Conservation (phyloP, 208 protist genomes). For the Leishmania lainsoni region DNA sequence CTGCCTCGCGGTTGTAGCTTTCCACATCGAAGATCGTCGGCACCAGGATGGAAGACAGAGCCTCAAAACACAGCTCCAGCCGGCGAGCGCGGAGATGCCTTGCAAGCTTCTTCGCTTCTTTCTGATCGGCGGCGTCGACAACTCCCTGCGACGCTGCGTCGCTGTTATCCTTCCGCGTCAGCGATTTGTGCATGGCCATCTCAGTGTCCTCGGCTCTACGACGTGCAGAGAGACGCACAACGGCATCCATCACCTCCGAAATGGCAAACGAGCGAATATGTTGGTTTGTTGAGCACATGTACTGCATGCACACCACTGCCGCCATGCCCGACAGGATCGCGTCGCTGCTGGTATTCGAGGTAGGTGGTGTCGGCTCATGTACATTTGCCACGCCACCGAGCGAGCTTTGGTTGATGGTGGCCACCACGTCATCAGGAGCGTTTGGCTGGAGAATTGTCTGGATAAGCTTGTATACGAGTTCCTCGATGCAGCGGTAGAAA, state of each 20-base stretch:
- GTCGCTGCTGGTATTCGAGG: constrained; percentile 8
- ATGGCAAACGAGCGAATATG: constrained; percentile 67
- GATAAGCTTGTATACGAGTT: constrained; percentile 58
- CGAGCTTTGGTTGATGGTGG: background rate
- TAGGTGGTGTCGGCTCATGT: background rate
- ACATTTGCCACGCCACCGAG: background rate
- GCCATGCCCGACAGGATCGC: constrained; percentile 29
- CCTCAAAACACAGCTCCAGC: constrained; percentile 60
- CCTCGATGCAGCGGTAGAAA: constrained; percentile 63
- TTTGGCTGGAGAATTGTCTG: constrained; percentile 39
- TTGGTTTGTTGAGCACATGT: constrained; percentile 64
- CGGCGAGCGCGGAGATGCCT: constrained; percentile 26
- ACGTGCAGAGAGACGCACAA: constrained; percentile 44
- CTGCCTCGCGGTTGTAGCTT: background rate
- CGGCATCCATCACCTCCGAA: constrained; percentile 75
- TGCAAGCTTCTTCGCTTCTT: constrained; percentile 13
- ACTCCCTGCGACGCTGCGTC: background rate
- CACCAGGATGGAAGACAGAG: constrained; percentile 61
- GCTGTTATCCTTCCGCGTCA: background rate
- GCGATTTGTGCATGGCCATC: background rate
- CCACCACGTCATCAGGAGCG: background rate
- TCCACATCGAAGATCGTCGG: constrained; percentile 26
- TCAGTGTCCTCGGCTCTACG: constrained; percentile 3
- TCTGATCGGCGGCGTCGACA: background rate
- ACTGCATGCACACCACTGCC: constrained; percentile 69